A percentile compares a stretch with the other conserved stretches of the same genome.
These are phyloP conservation scores for Entophlyctis luteolus DNA, from an alignment of 192 early-diverging fungal species.

Conservation along the genomic window DNA sequence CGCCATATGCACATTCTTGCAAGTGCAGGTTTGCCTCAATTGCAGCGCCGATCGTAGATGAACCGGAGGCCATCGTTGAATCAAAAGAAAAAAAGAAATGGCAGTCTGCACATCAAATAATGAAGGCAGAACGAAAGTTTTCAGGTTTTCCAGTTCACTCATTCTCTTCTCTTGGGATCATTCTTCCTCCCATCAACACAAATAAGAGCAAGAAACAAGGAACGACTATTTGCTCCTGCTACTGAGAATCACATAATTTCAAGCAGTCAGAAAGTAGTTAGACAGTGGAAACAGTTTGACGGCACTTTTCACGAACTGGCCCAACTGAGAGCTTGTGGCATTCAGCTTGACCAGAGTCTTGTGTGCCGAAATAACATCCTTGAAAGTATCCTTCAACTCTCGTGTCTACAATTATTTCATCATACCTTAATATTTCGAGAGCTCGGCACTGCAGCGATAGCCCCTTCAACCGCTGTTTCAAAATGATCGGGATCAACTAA, in stretches of 20 bases:
- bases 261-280: slow-evolving; percentile 23
- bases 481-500: neutral
- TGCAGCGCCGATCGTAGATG: no score
- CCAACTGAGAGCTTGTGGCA: slow-evolving; percentile 8
- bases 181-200: no score
- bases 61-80: no score
- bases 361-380: slow-evolving; percentile 29
- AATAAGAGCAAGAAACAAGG: no score
- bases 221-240: neutral
- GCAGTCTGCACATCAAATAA: no score
- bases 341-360: slow-evolving; percentile 10
- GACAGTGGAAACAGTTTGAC: slow-evolving; percentile 14
- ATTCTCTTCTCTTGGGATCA: no score
- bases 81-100: no score
- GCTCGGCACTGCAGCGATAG: slow-evolving; percentile 1
- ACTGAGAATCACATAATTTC: no score
- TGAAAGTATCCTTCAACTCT: neutral
- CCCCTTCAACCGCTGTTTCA: neutral
- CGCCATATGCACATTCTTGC: no score
- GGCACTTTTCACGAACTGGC: slow-evolving; percentile 9
- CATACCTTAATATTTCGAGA: neutral
- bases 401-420: slow-evolving; percentile 4
- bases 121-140: no score
- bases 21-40: no score
- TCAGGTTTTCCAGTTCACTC: no score